Percentiles rank a stretch among this genome's conserved stretches.
phyloP scores from a whole-genome alignment of 2,329 filamentous ascomycete species.

The Apiospora aurea region DNA sequence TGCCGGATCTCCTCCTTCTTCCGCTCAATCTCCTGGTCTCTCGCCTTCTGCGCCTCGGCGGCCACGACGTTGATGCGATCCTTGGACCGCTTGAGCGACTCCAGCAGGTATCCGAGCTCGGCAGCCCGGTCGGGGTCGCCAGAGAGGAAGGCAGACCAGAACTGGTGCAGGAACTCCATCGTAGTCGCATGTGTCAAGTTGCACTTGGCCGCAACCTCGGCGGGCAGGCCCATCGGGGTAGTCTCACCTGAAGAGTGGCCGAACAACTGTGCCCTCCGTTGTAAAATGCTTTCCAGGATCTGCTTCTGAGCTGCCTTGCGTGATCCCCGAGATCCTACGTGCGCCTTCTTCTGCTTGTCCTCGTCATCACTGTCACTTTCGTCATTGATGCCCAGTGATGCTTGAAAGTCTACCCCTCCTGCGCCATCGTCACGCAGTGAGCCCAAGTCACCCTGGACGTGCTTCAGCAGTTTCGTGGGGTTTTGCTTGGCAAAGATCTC shows the following conservation, averaged over 20 bases:
- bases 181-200: slow-evolving; percentile 86
- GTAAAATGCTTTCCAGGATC: slow-evolving; percentile 69
- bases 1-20: slow-evolving; percentile 75
- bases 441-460: slow-evolving; percentile 68
- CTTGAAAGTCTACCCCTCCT: slow-evolving; percentile 66
- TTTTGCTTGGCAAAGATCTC: slow-evolving; percentile 72
- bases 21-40: slow-evolving; percentile 69
- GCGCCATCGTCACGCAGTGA: slow-evolving; percentile 55
- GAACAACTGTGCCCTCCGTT: slow-evolving; percentile 66
- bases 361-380: slow-evolving; percentile 74
- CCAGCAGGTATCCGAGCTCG: slow-evolving; percentile 82
- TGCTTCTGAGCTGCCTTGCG: slow-evolving; percentile 70
- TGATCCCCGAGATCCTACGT: slow-evolving; percentile 74
- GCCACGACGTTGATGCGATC: slow-evolving; percentile 83
- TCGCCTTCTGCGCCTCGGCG: slow-evolving; percentile 78
- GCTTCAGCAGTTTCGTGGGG: slow-evolving; percentile 70
- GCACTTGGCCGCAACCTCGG: slow-evolving; percentile 65
- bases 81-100: slow-evolving; percentile 79
- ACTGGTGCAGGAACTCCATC: slow-evolving; percentile 95
- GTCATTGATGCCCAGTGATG: slow-evolving; percentile 72
- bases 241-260: slow-evolving; percentile 55
- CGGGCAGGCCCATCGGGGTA: slow-evolving; percentile 63
- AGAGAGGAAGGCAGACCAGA: slow-evolving; percentile 92
- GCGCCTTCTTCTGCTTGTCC: slow-evolving; percentile 54
- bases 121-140: slow-evolving; percentile 81